Evolutionary conservation across 2,329 filamentous ascomycete species (phyloP), one percentile per base, ranked within the genome.

Genomic region (Nannizzia gypsea): DNA sequence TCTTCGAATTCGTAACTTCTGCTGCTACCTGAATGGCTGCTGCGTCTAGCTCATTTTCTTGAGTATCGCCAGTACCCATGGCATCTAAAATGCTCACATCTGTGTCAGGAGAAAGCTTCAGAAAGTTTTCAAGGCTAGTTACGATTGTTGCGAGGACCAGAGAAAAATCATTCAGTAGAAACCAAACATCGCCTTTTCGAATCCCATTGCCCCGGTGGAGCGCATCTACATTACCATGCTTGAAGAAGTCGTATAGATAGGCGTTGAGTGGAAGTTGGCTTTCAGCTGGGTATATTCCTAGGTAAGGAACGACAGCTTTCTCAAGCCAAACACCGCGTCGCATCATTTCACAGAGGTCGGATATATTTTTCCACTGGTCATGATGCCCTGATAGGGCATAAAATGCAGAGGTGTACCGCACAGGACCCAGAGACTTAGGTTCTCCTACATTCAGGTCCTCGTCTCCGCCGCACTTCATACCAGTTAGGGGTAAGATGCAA

Each of bases 241-340:
- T 87, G 77, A 83, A 90, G 72, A 90, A 92, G 70, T 91, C 86
- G 62, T 86, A 83, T 0, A 91, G 73, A 59, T 72, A 75, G 0
- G 72, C 72, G 57, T 76, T 75, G 13, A 75, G 63, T 62, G 71
- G 63, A 60, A 78, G 76, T 1, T 74, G 68, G 3, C 72, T 69
- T 58, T 86, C 81, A 26, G 83, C 74, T 0, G 82, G 81, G 64
- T 81, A 81, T 9, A 89, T 72, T 3, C 79, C 78, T 3, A 90
- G 77, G 67, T 87, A 82, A 0, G 88, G 88, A 24, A 92, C 82
- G 1, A 86, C 84, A 0, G 85, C 80, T 66, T 88, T 81, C 66
- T 92, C 88, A 0, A 92, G 79, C 73, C 89, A 90, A 0, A 92
- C 82, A 0, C 83, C 87, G 5, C 77, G 77, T 28, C 88, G 82